Conservation (phyloP, 83 land plant genomes). For the Diphasiastrum complanatum region DNA sequence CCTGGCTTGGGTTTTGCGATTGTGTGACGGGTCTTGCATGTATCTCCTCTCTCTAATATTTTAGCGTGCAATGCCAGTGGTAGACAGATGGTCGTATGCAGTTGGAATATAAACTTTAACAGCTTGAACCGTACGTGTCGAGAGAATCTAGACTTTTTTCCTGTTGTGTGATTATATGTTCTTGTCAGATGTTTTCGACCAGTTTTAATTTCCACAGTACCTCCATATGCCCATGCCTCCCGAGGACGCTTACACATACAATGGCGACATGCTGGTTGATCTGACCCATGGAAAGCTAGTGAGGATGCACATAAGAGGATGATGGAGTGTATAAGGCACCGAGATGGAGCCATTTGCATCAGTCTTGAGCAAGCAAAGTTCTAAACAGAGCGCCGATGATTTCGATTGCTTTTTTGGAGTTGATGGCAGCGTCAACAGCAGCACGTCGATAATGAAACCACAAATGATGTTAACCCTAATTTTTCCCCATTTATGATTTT, state of each 20-base stretch:
- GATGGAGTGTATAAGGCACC: constrained; percentile 5
- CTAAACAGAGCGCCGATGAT: background rate
- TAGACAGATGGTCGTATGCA: too few species aligned
- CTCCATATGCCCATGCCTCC: background rate
- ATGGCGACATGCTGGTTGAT: constrained; percentile 13
- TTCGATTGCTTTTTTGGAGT: background rate
- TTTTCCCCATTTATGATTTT: background rate
- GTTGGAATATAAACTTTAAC: background rate
- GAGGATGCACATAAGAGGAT: constrained; percentile 1
- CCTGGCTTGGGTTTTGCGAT: too few species aligned
- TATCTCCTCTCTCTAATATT: too few species aligned
- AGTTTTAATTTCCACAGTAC: background rate
- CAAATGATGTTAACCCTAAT: background rate
- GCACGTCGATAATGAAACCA: too few species aligned
- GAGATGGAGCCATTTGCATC: constrained; percentile 14
- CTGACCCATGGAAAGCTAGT: background rate
- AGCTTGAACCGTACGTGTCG: background rate
- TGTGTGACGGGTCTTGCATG: too few species aligned
- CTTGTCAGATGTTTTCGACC: background rate
- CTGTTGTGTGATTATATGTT: background rate
- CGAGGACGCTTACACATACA: background rate
- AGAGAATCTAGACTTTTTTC: background rate
- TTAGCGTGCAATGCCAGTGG: too few species aligned
- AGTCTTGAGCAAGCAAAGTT: background rate
- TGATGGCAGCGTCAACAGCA: background rate